Base-by-base conservation (phyloP, 2,329 filamentous ascomycete species). In the Xylariaceae sp. region DNA sequence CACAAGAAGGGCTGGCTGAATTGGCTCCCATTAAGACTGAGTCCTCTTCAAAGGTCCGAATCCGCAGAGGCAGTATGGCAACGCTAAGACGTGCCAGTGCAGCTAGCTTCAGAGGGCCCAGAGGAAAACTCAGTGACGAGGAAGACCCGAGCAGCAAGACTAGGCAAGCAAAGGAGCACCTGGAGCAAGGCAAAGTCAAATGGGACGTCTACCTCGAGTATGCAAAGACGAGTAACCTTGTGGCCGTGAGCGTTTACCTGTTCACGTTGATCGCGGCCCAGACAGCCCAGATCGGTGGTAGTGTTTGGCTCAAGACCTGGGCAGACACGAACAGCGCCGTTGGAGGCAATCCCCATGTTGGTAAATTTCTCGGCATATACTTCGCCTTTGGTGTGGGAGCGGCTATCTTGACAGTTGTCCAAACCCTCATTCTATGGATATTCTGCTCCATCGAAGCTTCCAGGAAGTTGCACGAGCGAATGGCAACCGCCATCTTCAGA, bases 361-460 rank as follows among this genome's bases (percentile, higher is more conserved):
- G 88, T 67, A 96, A 90, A 74, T 99, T 92, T 71, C 89, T 99
- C 70, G 91, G 93, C 59, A 85, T 99, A 65, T 99, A 99, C 77
- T 94, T 99, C 75, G 91, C 89, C 13, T 90, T 99, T 74, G 95
- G 94, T 52, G 83, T 99, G 55, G 93, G 93, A 37, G 88, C 90
- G 30, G 88, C 94, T 47, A 81, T 84, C 49, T 80, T 99, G 64
- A 93, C 95, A 2, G 91, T 97, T 48, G 71, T 95, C 35, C 94
- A 97, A 75, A 97, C 93, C 4, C 78, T 99, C 67, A 92, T 99
- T 64, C 80, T 99, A 34, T 99, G 94, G 94, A 97, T 99, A 66
- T 97, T 99, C 78, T 99, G 95, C 77, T 97, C 94, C 3, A 99
- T 99, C 64, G 94, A 99, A 86, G 94, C 94, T 54, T 97, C 93